Evolutionary conservation across 306 rosid genomes (phyloP), one percentile per base, ranked within the genome.

Genomic region (Casuarina equisetifolia): DNA sequence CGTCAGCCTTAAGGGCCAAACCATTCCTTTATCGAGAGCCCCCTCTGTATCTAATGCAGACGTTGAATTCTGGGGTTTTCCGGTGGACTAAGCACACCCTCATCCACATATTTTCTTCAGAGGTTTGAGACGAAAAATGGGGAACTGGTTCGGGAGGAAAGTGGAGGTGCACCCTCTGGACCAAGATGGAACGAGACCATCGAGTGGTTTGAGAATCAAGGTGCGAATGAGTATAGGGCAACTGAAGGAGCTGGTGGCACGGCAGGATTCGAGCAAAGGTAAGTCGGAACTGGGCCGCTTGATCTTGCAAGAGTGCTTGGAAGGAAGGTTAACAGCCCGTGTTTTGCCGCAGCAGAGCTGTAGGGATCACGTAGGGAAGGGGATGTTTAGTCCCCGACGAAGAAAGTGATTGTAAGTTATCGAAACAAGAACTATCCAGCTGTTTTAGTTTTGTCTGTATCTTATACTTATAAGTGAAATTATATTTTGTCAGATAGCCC

Each of bases 301-400:
- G 75, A 84, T 88, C 72, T 32, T 85, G 49, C 49, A 63, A 36
- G 85, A 85, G 52, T 88, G 91, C 70, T 50, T 76, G 43, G 53
- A 74, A 17, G 89, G 88, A 12, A 81, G 73, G 81, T 54, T 85
- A 44, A 61, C 3, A 39, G 82, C 89, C 79, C 76, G 74, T 67
- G 52, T 66, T 59, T 69, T 35, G 69, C 3, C 55, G 59, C 63
- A 25, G 32, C 32, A 25, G 32, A 25, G 32, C 32, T 25, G 32
- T 25, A 25, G 32, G 32, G 32, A 25, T 25, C 32, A 25, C 32
- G 32, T 25, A 25, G 32, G 32, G 32, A 25, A 39, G 50, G 35
- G n/a, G 69, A 62, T 44, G 57, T 13, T 76, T 78, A 3, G 4
- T 39, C 52, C 25, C 10, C 15, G 2, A 11, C 19, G 35, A 25